Evolutionary conservation across 176 grass and related monocot genomes (phyloP).

Genomic region (Aegilops sharonensis): DNA sequence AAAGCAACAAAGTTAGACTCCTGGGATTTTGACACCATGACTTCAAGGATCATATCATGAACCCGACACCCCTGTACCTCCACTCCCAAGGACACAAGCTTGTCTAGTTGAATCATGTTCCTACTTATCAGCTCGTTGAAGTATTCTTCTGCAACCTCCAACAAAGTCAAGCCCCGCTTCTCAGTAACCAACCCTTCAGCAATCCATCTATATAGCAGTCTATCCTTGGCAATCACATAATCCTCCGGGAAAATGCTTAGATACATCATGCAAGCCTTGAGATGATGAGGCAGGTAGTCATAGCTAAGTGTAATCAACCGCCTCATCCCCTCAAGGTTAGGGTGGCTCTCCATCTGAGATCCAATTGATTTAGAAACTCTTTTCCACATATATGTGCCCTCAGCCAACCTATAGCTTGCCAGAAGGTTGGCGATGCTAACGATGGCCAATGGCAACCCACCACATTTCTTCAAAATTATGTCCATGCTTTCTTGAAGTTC

Average conservation of each 20-base stretch:
- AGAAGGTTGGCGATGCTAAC: no score
- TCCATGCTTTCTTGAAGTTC: no score
- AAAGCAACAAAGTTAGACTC: background rate
- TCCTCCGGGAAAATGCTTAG: background rate
- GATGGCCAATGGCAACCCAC: no score
- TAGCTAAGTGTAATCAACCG: no score
- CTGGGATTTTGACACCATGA: background rate
- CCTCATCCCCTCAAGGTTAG: no score
- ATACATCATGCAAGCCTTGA: background rate
- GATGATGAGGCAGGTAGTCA: no score
- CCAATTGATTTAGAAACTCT: background rate
- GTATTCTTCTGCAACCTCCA: background rate
- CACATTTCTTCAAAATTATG: no score
- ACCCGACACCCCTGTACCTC: background rate
- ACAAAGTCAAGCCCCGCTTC: background rate
- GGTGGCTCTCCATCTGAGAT: background rate
- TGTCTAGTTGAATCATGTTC: background rate
- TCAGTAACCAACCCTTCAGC: background rate
- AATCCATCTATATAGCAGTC: background rate
- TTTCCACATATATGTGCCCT: no score
- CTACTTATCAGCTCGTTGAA: background rate
- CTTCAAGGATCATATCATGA: background rate
- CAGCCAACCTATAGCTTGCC: no score
- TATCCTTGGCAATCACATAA: no score
- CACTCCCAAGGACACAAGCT: rapidly evolving